Conservation (phyloP, 2,329 filamentous ascomycete genomes). For the Colletotrichum tanaceti region DNA sequence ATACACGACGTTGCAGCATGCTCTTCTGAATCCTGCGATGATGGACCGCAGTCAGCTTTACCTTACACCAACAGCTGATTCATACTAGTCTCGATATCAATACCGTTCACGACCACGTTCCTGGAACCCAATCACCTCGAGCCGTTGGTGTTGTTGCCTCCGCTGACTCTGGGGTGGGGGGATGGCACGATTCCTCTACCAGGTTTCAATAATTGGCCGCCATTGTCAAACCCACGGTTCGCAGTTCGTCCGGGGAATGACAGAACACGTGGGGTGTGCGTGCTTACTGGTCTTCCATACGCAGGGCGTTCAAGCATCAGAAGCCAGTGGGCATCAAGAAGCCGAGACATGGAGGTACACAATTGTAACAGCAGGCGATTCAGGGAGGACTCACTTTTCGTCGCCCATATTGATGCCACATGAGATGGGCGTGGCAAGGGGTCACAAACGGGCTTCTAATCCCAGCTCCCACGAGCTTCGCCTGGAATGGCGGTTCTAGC, state of each 20-base stretch:
- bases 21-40: background rate
- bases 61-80: background rate
- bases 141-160: constrained; percentile 24
- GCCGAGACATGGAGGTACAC: constrained; percentile 24
- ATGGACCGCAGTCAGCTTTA: background rate
- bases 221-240: constrained; percentile 42
- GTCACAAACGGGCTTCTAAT: constrained; percentile 13
- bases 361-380: constrained; percentile 28
- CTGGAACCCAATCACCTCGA: constrained; percentile 26
- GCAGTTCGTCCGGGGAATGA: constrained; percentile 16
- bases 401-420: constrained; percentile 25
- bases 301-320: background rate
- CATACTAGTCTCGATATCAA: constrained; percentile 2
- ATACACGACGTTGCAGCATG: constrained; percentile 8
- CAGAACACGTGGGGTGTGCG: constrained; percentile 37
- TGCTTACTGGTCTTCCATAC: constrained; percentile 23
- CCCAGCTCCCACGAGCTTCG: constrained; percentile 24
- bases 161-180: background rate
- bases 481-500: background rate
- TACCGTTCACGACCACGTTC: constrained; percentile 7
- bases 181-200: constrained; percentile 30
- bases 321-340: constrained; percentile 4
- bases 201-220: constrained; percentile 44
- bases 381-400: background rate
- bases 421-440: constrained; percentile 25